Conservation (phyloP, 2,329 filamentous ascomycete species). For the Colletotrichum magnum region DNA sequence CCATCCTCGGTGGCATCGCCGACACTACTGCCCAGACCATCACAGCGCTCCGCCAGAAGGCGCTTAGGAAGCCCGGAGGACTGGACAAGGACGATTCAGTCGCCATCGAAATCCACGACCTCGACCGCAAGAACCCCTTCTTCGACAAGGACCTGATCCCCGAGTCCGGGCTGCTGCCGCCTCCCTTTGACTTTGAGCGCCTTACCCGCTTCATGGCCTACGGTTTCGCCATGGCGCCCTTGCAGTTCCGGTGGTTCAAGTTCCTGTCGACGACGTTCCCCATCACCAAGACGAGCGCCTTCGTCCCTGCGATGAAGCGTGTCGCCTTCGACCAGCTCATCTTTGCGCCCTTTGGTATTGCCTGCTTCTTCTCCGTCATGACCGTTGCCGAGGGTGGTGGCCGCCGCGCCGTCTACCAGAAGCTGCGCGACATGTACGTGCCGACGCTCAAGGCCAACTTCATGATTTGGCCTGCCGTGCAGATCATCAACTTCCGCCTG, state of each 20-base stretch:
- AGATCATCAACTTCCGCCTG: conserved; percentile 95
- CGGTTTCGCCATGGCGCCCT: conserved; percentile 93
- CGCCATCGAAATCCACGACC: conserved; percentile 89
- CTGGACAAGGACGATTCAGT: conserved; percentile 77
- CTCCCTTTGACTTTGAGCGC: conserved; percentile 95
- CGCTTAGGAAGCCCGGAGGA: conserved; percentile 73
- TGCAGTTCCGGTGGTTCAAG: conserved; percentile 96
- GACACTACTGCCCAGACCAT: conserved; percentile 96
- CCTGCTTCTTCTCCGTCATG: conserved; percentile 95
- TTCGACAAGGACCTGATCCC: conserved; percentile 76
- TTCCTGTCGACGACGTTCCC: conserved; percentile 88
- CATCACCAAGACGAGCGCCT: conserved; percentile 81
- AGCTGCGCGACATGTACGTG: conserved; percentile 94
- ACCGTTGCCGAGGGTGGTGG: conserved; percentile 95
- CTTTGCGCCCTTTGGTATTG: conserved; percentile 91
- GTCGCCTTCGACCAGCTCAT: conserved; percentile 94
- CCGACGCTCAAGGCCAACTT: conserved; percentile 97
- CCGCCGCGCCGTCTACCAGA: conserved; percentile 81
- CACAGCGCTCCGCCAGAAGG: conserved; percentile 82
- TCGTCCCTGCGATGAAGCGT: conserved; percentile 86
- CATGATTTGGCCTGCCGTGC: conserved; percentile 93
- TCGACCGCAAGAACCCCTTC: conserved; percentile 84
- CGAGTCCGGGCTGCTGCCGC: conserved; percentile 74
- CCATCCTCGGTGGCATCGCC: conserved; percentile 93
- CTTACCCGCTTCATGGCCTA: conserved; percentile 97